Evolutionary conservation across 2,329 filamentous ascomycete genomes (phyloP), one percentile per base, ranked within the genome.

Genomic region (Arthrobotrys sphaeroides): DNA sequence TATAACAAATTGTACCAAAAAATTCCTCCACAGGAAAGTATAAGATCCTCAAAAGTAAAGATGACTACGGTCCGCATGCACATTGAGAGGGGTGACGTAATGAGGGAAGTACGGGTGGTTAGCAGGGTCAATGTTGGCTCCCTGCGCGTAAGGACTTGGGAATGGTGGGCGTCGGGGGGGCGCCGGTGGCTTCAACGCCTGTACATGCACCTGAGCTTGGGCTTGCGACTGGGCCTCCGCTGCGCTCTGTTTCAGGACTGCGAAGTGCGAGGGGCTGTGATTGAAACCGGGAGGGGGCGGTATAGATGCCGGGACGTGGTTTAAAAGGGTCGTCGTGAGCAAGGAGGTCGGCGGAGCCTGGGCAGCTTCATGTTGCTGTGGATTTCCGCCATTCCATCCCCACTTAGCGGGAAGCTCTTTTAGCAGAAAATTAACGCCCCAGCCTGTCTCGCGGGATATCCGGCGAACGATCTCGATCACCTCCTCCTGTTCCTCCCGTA

Each of bases 401-500:
- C 94, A 97, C 74, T 87, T 88, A 77, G 87, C 86, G 80, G 89
- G 91, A 36, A 97, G 86, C 70, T 92, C 90, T 42, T 86, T 85
- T 79, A 90, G 87, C n/a, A 95, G 85, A 70, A 89, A 89, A 1
- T 87, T 88, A 3, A 94, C 87, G 38, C 88, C 87, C 92, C 92
- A 96, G 12, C 92, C 92, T 0, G 91, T 93, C 78, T 92, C 89
- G 70, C 87, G 87, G 60, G 89, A 87, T 77, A 96, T 93, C 78
- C 88, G 88, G 49, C 90, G 88, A 42, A 98, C 87, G 24, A 96
- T 92, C 2, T 86, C 82, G 5, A 96, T 84, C 0, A 93, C 91
- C 82, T 97, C 93, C 80, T 91, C 88, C 83, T 96, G 93, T 78
- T 97, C 91, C 26, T 86, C 84, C 2, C 86, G 85, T 61, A 89